Percentiles rank a stretch among this genome's conserved stretches.
These are phyloP conservation scores for Stagonosporopsis vannaccii DNA, from an alignment of 2,329 filamentous ascomycete genomes.

Conservation along the genomic window DNA sequence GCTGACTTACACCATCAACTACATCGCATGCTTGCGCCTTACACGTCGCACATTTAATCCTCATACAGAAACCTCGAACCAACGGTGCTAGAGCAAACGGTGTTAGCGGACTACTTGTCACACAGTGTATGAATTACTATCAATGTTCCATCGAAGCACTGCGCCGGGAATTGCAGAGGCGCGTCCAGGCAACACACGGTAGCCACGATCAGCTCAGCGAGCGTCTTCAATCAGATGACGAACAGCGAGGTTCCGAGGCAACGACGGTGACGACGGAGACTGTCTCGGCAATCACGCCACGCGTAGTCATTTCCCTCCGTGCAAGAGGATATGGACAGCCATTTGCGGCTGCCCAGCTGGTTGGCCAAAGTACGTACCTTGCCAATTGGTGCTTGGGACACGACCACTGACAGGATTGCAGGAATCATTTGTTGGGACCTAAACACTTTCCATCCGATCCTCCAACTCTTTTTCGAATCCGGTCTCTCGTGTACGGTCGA, in stretches of 20 bases:
- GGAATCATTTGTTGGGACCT: slow-evolving; percentile 37
- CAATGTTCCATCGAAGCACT: slow-evolving; percentile 26
- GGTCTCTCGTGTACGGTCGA: slow-evolving; percentile 38
- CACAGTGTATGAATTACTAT: slow-evolving; percentile 36
- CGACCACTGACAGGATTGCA: slow-evolving; percentile 10
- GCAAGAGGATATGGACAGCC: slow-evolving; percentile 24
- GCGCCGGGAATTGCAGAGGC: slow-evolving; percentile 27
- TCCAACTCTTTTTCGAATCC: slow-evolving; percentile 43
- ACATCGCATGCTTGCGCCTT: not conserved
- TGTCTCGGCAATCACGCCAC: not conserved
- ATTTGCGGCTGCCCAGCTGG: slow-evolving; percentile 17
- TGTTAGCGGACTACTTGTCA: not conserved
- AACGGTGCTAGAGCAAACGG: not conserved
- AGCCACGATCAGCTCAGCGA: slow-evolving; percentile 32
- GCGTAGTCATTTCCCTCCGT: slow-evolving; percentile 4
- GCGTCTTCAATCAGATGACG: slow-evolving; percentile 28
- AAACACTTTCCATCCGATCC: slow-evolving; percentile 39
- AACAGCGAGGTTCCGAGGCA: slow-evolving; percentile 24
- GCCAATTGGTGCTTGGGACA: not conserved
- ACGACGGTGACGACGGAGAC: slow-evolving; percentile 28
- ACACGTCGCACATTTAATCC: not conserved
- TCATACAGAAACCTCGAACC: not conserved
- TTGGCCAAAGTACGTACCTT: slow-evolving; percentile 30
- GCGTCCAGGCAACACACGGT: slow-evolving; percentile 16
- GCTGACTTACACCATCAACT: not conserved